These are phyloP conservation scores for Linnemannia schmuckeri DNA, from an alignment of 192 early-diverging fungal species.

Conservation along the genomic window DNA sequence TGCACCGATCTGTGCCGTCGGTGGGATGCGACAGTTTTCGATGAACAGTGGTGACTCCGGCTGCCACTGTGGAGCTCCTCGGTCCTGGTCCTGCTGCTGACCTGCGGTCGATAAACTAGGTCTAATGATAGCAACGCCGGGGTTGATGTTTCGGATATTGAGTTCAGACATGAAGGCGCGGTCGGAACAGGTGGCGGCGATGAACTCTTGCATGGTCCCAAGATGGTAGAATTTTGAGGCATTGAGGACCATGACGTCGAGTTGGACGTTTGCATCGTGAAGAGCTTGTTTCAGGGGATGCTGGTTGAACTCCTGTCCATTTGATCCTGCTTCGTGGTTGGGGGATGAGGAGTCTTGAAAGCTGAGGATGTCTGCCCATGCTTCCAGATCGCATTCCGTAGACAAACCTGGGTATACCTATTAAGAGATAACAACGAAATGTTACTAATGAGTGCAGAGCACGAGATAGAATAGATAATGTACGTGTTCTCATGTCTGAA, in stretches of 20 bases:
- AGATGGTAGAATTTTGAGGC: slow-evolving; percentile 59
- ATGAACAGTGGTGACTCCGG: slow-evolving; percentile 9
- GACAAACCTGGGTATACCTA: slow-evolving; percentile 21
- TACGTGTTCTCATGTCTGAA: no score
- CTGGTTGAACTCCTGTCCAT: not conserved
- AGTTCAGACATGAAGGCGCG: slow-evolving; percentile 39
- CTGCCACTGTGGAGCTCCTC: not conserved
- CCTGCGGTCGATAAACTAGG: not conserved
- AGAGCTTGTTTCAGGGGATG: slow-evolving; percentile 17
- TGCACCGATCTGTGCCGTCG: slow-evolving; percentile 1
- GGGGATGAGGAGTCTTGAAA: slow-evolving; percentile 9
- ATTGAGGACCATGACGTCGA: slow-evolving; percentile 58
- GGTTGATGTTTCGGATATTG: slow-evolving; percentile 14
- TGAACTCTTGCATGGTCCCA: slow-evolving; percentile 58
- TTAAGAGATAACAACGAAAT: no score
- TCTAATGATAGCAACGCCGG: slow-evolving; percentile 4
- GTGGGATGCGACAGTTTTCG: slow-evolving; percentile 11
- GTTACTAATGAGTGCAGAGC: not conserved
- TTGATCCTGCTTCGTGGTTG: not conserved
- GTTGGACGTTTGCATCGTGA: slow-evolving; percentile 2
- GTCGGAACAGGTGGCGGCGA: slow-evolving; percentile 32
- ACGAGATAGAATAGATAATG: not conserved
- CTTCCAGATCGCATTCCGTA: slow-evolving; percentile 52
- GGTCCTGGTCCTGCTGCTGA: not conserved
- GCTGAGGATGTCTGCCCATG: slow-evolving; percentile 58